Evolutionary conservation across 225 moss, liverwort and hornwort species (phyloP).

Genomic region (Ulota crispa): DNA sequence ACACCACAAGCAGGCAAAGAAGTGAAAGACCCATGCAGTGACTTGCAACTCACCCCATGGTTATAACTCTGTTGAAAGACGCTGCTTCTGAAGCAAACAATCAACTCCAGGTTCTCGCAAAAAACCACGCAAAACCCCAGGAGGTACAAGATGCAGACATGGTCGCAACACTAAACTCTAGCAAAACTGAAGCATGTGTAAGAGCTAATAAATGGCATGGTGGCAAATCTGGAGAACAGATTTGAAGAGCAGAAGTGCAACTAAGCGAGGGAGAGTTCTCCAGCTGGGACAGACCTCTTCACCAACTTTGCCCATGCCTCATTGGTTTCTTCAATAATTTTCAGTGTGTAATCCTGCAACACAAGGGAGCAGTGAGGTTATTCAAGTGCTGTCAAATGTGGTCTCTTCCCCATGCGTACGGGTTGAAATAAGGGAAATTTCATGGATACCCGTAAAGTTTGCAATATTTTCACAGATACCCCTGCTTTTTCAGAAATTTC

Average conservation of each 20-base stretch:
- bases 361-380: slow-evolving; percentile 8
- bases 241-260: background rate
- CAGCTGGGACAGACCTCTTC: slow-evolving; percentile 95
- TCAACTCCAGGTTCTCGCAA: slow-evolving; percentile 11
- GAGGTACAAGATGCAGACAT: slow-evolving; percentile 20
- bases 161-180: slow-evolving; percentile 30
- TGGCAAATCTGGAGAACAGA: slow-evolving; percentile 13
- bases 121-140: slow-evolving; percentile 15
- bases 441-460: too few species aligned
- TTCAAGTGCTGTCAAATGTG: background rate
- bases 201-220: slow-evolving; percentile 13
- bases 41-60: slow-evolving; percentile 6
- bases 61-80: background rate
- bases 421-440: too few species aligned
- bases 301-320: slow-evolving; percentile 99
- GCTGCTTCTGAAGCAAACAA: slow-evolving; percentile 6
- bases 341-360: slow-evolving; percentile 77
- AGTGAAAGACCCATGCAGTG: slow-evolving; percentile 1
- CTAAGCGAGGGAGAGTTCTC: slow-evolving; percentile 88
- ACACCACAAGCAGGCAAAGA: slow-evolving; percentile 3
- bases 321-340: slow-evolving; percentile 88
- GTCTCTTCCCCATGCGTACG: background rate
- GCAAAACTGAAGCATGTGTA: slow-evolving; percentile 44
- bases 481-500: too few species aligned
- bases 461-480: too few species aligned